phyloP scores from a whole-genome alignment of 139 green algal genomes.

The Coelastrella sp. region DNA sequence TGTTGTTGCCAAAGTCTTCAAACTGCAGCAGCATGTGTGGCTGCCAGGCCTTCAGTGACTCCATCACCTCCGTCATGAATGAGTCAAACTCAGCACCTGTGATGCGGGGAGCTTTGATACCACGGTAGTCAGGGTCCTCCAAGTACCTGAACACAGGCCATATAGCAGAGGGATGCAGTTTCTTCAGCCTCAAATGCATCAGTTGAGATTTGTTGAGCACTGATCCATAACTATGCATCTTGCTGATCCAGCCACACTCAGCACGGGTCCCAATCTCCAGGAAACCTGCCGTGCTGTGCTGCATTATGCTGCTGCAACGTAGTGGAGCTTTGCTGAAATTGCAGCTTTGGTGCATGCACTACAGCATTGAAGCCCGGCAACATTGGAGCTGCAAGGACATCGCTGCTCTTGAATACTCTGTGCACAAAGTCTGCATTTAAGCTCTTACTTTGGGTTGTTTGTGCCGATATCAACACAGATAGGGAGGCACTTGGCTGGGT shows the following conservation, averaged over 20 bases:
- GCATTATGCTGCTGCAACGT: no score
- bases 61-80: constrained; percentile 78
- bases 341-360: no score
- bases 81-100: constrained; percentile 64
- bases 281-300: no score
- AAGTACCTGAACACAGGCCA: background rate
- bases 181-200: no score
- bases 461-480: constrained; percentile 41
- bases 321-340: no score
- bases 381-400: background rate
- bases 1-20: constrained; percentile 71
- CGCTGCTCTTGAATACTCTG: background rate
- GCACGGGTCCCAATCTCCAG: no score
- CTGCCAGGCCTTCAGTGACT: constrained; percentile 66
- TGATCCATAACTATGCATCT: no score
- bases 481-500: constrained; percentile 42
- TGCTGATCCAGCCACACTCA: no score
- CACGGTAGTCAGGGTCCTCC: constrained; percentile 41
- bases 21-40: constrained; percentile 89
- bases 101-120: constrained; percentile 34
- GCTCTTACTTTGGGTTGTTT: constrained; percentile 52
- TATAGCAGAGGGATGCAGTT: no score
- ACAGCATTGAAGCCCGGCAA: no score
- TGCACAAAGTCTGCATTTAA: background rate
- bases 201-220: no score